Percentiles rank a stretch among this genome's conserved stretches.
Conservation (phyloP, 371 early-diverging fungal genomes). For the Mortierella sp. region DNA sequence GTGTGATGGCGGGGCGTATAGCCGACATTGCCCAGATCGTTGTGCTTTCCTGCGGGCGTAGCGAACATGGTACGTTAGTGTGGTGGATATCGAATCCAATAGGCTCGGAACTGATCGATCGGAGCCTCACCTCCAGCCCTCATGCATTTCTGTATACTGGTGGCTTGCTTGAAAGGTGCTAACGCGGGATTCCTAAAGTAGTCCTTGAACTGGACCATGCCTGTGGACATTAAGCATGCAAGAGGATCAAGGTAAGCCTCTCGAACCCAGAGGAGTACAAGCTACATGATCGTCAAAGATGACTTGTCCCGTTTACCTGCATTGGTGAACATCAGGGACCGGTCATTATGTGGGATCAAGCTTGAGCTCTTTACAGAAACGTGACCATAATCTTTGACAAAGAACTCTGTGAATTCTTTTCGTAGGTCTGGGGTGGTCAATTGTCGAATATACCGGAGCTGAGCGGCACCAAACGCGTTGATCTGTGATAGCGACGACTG, state of each 20-base stretch:
- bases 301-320: constrained; percentile 63
- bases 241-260: too few species aligned
- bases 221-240: constrained; percentile 20
- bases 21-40: constrained; percentile 86
- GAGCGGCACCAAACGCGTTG: neutral
- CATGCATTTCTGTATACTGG: constrained; percentile 80
- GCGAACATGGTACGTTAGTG: too few species aligned
- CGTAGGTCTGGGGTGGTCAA: constrained; percentile 51
- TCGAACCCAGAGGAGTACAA: too few species aligned
- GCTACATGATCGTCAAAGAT: too few species aligned
- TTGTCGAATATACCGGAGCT: constrained; percentile 35
- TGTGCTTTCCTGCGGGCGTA: constrained; percentile 67
- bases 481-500: neutral
- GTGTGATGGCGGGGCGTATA: constrained; percentile 84
- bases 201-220: constrained; percentile 86
- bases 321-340: constrained; percentile 79
- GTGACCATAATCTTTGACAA: constrained; percentile 38
- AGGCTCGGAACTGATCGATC: neutral
- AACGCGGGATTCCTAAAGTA: constrained; percentile 71
- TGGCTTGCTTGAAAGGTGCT: constrained; percentile 71
- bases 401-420: constrained; percentile 50
- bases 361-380: constrained; percentile 51
- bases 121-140: constrained; percentile 72
- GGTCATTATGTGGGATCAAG: constrained; percentile 78
- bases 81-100: too few species aligned